Evolutionary conservation across 2,329 filamentous ascomycete species (phyloP).

Genomic region (Penicillium janthinellum): DNA sequence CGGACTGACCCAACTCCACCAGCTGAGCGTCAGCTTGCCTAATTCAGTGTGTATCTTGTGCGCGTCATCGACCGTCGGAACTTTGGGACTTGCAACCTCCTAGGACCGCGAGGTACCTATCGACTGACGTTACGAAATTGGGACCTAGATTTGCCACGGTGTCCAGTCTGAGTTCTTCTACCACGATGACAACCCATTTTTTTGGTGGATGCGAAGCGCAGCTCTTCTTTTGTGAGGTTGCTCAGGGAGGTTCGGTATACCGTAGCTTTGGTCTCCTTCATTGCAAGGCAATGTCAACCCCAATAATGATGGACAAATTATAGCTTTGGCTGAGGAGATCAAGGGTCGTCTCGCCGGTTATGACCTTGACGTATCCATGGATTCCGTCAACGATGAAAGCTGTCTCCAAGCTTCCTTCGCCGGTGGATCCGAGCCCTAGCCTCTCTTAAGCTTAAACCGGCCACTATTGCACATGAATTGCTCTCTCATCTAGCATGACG

Average conservation of each 20-base stretch:
- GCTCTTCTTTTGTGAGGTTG: not conserved
- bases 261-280: not conserved
- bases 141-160: not conserved
- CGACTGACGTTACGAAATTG: too few species aligned
- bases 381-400: not conserved
- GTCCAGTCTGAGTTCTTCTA: not conserved
- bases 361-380: not conserved
- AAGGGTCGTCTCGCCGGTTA: not conserved
- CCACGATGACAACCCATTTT: not conserved
- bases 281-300: too few species aligned
- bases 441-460: slow-evolving; percentile 1
- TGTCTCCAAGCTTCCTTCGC: slow-evolving; percentile 1
- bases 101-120: not conserved
- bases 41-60: slow-evolving; percentile 10
- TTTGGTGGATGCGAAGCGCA: too few species aligned
- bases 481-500: not conserved
- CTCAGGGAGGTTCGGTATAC: not conserved
- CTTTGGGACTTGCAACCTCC: slow-evolving; percentile 17
- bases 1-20: not conserved
- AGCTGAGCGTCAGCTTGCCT: not conserved
- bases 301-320: not conserved
- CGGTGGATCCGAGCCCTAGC: slow-evolving; percentile 15
- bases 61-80: slow-evolving; percentile 24
- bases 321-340: not conserved
- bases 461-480: not conserved